Evolutionary conservation across 371 early-diverging fungal genomes (phyloP).

Genomic region (Mortierella sp.): DNA sequence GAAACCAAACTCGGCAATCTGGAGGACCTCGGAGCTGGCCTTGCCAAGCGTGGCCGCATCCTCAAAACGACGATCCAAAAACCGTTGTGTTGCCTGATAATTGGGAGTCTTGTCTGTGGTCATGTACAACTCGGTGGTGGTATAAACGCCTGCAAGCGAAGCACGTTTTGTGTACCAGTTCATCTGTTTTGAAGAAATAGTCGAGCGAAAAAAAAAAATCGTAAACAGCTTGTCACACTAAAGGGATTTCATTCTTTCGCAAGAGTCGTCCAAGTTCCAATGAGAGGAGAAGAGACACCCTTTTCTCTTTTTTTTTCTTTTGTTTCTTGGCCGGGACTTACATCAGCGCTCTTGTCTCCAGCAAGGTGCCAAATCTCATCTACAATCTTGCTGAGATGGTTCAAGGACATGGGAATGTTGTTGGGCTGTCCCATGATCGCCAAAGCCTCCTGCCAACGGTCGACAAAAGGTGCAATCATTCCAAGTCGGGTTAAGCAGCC

Average conservation of each 20-base stretch:
- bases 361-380: conserved; percentile 92
- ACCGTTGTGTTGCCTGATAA: conserved; percentile 75
- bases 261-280: too few species aligned
- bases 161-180: conserved; percentile 91
- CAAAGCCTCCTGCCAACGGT: conserved; percentile 89
- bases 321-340: conserved; percentile 31
- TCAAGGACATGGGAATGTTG: conserved; percentile 76
- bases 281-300: too few species aligned
- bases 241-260: too few species aligned
- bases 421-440: conserved; percentile 85
- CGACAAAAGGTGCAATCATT: conserved; percentile 75
- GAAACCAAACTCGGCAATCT: conserved; percentile 59
- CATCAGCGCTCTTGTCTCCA: conserved; percentile 86
- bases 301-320: not conserved
- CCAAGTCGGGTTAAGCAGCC: conserved; percentile 76
- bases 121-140: conserved; percentile 91
- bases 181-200: conserved; percentile 58
- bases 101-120: conserved; percentile 83
- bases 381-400: conserved; percentile 74
- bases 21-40: conserved; percentile 59
- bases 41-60: conserved; percentile 74
- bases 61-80: conserved; percentile 81
- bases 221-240: conserved; percentile 1
- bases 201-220: not conserved
- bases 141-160: conserved; percentile 81